A percentile compares a stretch with the other conserved stretches of the same genome.
Conservation (phyloP, 2,329 filamentous ascomycete genomes). For the Xylariaceae sp. region DNA sequence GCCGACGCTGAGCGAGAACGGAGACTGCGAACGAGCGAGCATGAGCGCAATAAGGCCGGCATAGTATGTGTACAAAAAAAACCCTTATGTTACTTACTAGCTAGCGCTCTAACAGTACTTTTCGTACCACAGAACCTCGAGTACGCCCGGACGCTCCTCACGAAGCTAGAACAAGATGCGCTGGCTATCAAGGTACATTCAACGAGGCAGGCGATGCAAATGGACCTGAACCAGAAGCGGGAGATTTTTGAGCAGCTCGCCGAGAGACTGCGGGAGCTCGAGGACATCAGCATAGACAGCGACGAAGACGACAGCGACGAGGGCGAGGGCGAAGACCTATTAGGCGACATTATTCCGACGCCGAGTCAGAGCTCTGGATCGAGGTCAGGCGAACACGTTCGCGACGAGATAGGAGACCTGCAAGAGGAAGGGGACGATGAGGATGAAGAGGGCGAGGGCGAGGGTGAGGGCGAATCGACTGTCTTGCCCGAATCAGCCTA, state of each 20-base stretch:
- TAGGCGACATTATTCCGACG: slow-evolving; percentile 61
- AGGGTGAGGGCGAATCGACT: slow-evolving; percentile 32
- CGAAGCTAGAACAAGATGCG: slow-evolving; percentile 74
- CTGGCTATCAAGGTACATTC: slow-evolving; percentile 63
- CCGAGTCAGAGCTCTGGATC: slow-evolving; percentile 61
- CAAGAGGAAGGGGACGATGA: slow-evolving; percentile 17
- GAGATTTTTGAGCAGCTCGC: slow-evolving; percentile 70
- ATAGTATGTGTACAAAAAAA: no score
- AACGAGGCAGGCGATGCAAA: slow-evolving; percentile 66
- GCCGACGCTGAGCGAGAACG: slow-evolving; percentile 65
- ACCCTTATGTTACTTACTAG: slow-evolving; percentile 21
- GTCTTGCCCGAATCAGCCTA: slow-evolving; percentile 25
- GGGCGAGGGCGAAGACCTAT: slow-evolving; percentile 64
- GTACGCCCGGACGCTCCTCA: slow-evolving; percentile 71
- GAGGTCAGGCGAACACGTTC: slow-evolving; percentile 24
- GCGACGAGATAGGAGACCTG: slow-evolving; percentile 11
- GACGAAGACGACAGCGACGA: slow-evolving; percentile 53
- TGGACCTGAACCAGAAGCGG: slow-evolving; percentile 69
- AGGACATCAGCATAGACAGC: slow-evolving; percentile 61
- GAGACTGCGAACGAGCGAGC: slow-evolving; percentile 65
- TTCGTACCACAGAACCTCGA: slow-evolving; percentile 66
- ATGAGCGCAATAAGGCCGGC: slow-evolving; percentile 67
- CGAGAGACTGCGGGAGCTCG: slow-evolving; percentile 71
- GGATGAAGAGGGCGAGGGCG: slow-evolving; percentile 25
- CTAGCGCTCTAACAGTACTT: slow-evolving; percentile 10